Conservation (phyloP, 2,329 filamentous ascomycete species). For the Shiraia sp. region DNA sequence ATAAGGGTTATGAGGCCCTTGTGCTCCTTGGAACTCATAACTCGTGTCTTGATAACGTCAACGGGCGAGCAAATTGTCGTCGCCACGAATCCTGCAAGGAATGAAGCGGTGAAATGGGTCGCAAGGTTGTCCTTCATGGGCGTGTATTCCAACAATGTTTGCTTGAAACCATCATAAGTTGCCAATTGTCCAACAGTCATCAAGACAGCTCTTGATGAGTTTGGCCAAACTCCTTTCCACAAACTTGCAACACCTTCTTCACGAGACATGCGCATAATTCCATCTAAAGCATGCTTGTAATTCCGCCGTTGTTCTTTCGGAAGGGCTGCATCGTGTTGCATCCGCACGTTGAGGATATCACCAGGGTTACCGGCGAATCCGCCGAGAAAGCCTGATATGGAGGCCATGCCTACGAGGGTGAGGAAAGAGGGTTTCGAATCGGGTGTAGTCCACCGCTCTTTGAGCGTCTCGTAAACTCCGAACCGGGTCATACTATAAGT, state of each 20-base stretch:
- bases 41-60: slow-evolving; percentile 85
- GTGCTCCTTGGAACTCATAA: slow-evolving; percentile 71
- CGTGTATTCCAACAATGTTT: slow-evolving; percentile 66
- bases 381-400: slow-evolving; percentile 81
- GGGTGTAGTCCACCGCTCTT: slow-evolving; percentile 65
- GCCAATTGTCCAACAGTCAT: slow-evolving; percentile 87
- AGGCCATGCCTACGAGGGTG: slow-evolving; percentile 80
- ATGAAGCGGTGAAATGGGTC: slow-evolving; percentile 77
- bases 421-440: slow-evolving; percentile 66
- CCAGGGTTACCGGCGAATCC: slow-evolving; percentile 91
- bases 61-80: slow-evolving; percentile 84
- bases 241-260: slow-evolving; percentile 77
- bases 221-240: slow-evolving; percentile 85
- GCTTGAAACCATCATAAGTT: slow-evolving; percentile 83
- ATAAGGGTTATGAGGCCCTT: slow-evolving; percentile 64
- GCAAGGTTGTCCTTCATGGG: slow-evolving; percentile 68
- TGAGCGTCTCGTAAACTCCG: slow-evolving; percentile 93
- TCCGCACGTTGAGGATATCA: slow-evolving; percentile 95
- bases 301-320: slow-evolving; percentile 75
- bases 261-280: slow-evolving; percentile 81
- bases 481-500: slow-evolving; percentile 98
- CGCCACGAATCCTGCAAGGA: slow-evolving; percentile 79
- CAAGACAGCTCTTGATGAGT: slow-evolving; percentile 77
- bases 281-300: slow-evolving; percentile 87
- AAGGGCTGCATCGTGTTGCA: slow-evolving; percentile 90